Conservation (phyloP, 225 moss, liverwort and hornwort genomes). For the Pseudoscleropodium purum region DNA sequence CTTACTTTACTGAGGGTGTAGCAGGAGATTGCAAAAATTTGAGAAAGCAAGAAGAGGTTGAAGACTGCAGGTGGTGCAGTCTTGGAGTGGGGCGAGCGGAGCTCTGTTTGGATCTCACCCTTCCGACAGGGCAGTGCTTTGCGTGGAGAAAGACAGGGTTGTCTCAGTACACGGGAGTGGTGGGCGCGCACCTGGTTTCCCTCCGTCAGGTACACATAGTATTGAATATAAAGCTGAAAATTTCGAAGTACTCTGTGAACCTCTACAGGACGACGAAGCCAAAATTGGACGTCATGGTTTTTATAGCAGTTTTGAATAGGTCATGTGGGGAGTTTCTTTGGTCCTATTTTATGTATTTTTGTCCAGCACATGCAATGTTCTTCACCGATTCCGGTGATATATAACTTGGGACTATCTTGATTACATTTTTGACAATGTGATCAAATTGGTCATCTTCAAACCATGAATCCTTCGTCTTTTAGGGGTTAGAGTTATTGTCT, state of each 20-base stretch:
- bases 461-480: not conserved
- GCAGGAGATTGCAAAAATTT: not conserved
- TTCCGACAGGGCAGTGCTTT: conserved; percentile 82
- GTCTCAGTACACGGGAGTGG: conserved; percentile 69
- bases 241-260: not conserved
- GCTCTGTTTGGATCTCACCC: conserved; percentile 70
- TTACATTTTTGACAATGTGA: not conserved
- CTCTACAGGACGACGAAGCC: not conserved
- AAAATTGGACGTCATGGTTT: not conserved
- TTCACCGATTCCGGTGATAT: not conserved
- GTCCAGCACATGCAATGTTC: not conserved
- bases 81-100: conserved; percentile 66
- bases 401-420: not conserved
- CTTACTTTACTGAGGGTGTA: not conserved
- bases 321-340: not conserved
- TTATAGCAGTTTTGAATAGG: not conserved
- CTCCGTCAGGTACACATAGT: conserved; percentile 21
- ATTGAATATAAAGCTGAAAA: not conserved
- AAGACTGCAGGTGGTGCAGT: conserved; percentile 45
- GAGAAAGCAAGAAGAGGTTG: conserved; percentile 7
- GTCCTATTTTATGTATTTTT: not conserved
- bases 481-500: too few relatives aligned
- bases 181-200: conserved; percentile 66
- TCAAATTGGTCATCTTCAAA: not conserved
- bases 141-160: conserved; percentile 70